Conservation (phyloP, 208 protist genomes). For the Leishmania martiniquensis region DNA sequence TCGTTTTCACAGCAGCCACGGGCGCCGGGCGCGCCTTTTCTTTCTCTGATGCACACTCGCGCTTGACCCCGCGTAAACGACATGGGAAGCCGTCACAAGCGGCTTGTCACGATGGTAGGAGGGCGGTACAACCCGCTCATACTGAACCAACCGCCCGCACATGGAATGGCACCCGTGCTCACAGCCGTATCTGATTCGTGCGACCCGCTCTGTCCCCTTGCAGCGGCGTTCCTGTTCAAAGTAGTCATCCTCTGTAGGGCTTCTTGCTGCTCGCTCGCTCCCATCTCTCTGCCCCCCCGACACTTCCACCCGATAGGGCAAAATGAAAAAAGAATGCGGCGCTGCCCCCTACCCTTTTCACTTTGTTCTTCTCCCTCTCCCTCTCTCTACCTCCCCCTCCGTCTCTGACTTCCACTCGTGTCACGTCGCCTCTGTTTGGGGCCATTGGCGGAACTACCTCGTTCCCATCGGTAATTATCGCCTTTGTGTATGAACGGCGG, state of each 20-base stretch:
- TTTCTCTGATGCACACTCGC: too few relatives aligned
- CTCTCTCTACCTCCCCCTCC: background rate
- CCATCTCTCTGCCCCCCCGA: background rate
- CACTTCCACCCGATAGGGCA: background rate
- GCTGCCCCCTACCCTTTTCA: background rate
- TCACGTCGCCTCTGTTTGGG: background rate
- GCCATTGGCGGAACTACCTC: background rate
- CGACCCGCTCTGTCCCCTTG: background rate
- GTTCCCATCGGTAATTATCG: background rate
- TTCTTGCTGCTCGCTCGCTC: background rate
- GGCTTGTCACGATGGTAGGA: background rate
- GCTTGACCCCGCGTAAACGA: too few relatives aligned
- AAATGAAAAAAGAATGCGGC: background rate
- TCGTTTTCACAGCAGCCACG: too few relatives aligned
- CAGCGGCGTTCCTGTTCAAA: background rate
- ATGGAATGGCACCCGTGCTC: background rate
- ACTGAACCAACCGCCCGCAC: background rate
- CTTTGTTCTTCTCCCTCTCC: background rate
- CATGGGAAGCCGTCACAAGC: too few relatives aligned
- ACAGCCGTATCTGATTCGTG: background rate
- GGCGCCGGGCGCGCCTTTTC: too few relatives aligned
- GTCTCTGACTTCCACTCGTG: too few relatives aligned
- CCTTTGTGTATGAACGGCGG: background rate
- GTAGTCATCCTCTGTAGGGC: background rate
- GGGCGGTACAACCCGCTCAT: background rate